A percentile compares a stretch with the other conserved stretches of the same genome.
phyloP scores from a whole-genome alignment of 179 eudicot species.

The Dionaea muscipula region DNA sequence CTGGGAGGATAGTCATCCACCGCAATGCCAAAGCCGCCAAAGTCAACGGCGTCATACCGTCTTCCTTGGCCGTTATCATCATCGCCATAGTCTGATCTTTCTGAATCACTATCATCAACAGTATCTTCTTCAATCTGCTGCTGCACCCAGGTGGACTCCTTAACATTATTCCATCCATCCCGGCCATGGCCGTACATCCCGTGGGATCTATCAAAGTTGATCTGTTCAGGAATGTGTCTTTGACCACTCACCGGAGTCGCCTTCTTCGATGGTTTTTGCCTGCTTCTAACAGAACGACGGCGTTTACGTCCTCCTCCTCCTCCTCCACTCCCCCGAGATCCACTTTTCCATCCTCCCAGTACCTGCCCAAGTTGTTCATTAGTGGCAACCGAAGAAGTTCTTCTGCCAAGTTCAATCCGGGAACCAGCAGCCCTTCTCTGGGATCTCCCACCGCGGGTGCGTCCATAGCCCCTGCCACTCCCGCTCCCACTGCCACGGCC shows the following conservation, averaged over 20 bases:
- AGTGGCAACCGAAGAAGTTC: constrained; percentile 19
- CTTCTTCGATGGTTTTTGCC: constrained; percentile 39
- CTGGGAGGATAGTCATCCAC: constrained; percentile 33
- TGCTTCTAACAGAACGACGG: constrained; percentile 34
- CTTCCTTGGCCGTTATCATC: constrained; percentile 32
- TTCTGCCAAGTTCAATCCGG: constrained; percentile 21
- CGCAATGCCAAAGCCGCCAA: constrained; percentile 14
- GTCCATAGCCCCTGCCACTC: constrained; percentile 38
- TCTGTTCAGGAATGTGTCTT: constrained; percentile 17
- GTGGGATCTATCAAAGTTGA: constrained; percentile 23
- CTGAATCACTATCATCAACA: constrained; percentile 43
- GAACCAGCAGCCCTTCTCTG: constrained; percentile 35
- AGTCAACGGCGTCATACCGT: constrained; percentile 41
- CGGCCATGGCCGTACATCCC: constrained; percentile 20
- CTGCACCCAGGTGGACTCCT: constrained; percentile 16
- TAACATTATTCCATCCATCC: constrained; percentile 32
- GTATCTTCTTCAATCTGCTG: constrained; percentile 22
- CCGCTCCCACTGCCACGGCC: constrained; percentile 31
- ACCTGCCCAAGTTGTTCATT: constrained; percentile 28
- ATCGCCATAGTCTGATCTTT: constrained; percentile 32
- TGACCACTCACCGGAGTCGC: constrained; percentile 11
- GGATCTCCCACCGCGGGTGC: constrained; percentile 49
- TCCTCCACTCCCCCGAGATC: constrained; percentile 51
- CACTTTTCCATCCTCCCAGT: constrained; percentile 50
- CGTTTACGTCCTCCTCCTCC: constrained; percentile 58